Conservation (phyloP, 768 basidiomycete genomes). For the Rhizopogon vesiculosus region DNA sequence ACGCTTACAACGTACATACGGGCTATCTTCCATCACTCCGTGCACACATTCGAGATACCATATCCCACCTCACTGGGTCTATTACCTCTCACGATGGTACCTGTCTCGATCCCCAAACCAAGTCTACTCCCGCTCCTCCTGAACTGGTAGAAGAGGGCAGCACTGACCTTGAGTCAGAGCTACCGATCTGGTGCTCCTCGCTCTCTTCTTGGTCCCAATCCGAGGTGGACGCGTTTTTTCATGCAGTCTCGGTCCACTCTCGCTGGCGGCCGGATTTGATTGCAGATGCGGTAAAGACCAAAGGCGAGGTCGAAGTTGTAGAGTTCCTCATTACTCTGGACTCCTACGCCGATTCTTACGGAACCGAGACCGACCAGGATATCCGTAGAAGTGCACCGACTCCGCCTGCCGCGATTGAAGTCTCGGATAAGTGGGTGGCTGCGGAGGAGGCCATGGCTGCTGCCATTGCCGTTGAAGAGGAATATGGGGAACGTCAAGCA, state of each 20-base stretch:
- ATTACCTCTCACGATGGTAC: neutral
- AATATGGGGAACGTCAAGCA: neutral
- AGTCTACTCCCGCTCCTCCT: neutral
- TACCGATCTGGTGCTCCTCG: neutral
- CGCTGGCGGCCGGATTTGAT: constrained; percentile 76
- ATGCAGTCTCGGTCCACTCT: constrained; percentile 60
- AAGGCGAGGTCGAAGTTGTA: constrained; percentile 62
- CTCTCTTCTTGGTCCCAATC: constrained; percentile 48
- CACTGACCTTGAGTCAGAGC: neutral
- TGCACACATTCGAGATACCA: constrained; percentile 21
- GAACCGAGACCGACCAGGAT: neutral
- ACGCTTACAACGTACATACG: constrained; percentile 10
- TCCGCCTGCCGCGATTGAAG: constrained; percentile 26
- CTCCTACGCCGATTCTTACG: constrained; percentile 21
- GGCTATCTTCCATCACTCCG: constrained; percentile 22
- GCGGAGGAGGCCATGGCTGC: constrained; percentile 29
- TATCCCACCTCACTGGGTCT: constrained; percentile 11
- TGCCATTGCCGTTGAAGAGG: constrained; percentile 15
- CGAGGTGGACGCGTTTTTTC: constrained; percentile 75
- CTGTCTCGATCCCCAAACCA: no score
- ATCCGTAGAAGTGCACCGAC: neutral
- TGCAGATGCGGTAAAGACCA: constrained; percentile 59
- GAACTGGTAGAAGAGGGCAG: neutral
- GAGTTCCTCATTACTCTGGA: constrained; percentile 58
- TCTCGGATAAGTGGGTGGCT: constrained; percentile 31